Evolutionary conservation across 306 rosid species (phyloP).

Genomic region (Castanea mollissima): DNA sequence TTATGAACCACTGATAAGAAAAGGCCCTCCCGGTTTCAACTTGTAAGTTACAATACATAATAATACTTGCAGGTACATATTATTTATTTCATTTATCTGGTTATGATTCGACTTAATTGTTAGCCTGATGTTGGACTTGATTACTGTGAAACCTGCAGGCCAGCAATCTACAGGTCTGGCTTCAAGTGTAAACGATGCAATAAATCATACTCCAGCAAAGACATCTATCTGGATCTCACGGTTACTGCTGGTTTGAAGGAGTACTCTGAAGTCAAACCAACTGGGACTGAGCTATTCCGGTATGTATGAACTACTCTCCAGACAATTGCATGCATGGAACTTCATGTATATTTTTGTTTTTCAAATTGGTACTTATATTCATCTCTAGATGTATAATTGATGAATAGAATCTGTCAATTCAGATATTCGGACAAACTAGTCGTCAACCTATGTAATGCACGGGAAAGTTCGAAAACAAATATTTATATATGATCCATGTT

Average conservation of each 20-base stretch:
- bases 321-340: not conserved
- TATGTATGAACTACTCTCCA: slow-evolving; percentile 13
- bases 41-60: slow-evolving; percentile 51
- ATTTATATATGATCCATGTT: too few relatives aligned
- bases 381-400: slow-evolving; percentile 3
- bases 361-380: not conserved
- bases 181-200: slow-evolving; percentile 79
- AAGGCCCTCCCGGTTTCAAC: slow-evolving; percentile 81
- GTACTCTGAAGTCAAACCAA: slow-evolving; percentile 69
- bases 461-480: too few relatives aligned
- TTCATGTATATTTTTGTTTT: not conserved
- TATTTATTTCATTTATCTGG: not conserved
- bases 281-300: slow-evolving; percentile 75
- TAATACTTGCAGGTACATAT: not conserved
- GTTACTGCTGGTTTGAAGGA: slow-evolving; percentile 70
- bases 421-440: not conserved
- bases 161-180: slow-evolving; percentile 87
- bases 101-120: not conserved
- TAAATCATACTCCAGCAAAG: slow-evolving; percentile 83
- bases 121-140: slow-evolving; percentile 3
- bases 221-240: slow-evolving; percentile 73
- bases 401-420: slow-evolving; percentile 7
- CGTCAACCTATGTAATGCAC: too few relatives aligned
- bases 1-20: slow-evolving; percentile 82
- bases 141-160: slow-evolving; percentile 42